Evolutionary conservation across 2,329 filamentous ascomycete genomes (phyloP).

Genomic region (Epichloe coenophiala): DNA sequence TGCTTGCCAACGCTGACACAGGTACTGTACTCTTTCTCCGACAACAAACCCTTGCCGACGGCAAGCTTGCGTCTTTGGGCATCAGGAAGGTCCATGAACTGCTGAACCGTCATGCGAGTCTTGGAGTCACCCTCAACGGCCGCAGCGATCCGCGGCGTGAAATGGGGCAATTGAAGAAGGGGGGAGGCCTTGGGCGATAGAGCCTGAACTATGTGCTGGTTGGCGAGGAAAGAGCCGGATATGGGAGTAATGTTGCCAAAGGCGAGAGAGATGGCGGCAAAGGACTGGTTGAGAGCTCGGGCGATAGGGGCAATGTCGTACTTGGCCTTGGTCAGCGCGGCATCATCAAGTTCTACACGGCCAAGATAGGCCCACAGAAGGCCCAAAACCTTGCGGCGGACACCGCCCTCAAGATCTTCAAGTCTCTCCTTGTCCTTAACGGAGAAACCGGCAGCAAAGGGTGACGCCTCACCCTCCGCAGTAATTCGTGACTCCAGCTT

Average conservation of each 20-base stretch:
- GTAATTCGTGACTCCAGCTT: slow-evolving; percentile 74
- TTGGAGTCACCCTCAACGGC: slow-evolving; percentile 64
- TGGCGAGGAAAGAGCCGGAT: slow-evolving; percentile 65
- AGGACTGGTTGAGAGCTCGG: slow-evolving; percentile 71
- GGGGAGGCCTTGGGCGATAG: slow-evolving; percentile 72
- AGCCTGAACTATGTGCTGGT: slow-evolving; percentile 83
- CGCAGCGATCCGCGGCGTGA: slow-evolving; percentile 53
- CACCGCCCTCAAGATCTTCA: slow-evolving; percentile 65
- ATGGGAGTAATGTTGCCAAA: slow-evolving; percentile 76
- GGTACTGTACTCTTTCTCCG: slow-evolving; percentile 61
- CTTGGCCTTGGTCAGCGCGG: slow-evolving; percentile 69
- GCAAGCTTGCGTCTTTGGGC: slow-evolving; percentile 57
- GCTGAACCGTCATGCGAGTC: slow-evolving; percentile 64
- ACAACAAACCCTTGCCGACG: slow-evolving; percentile 57
- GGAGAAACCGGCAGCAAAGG: slow-evolving; percentile 45
- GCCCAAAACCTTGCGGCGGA: slow-evolving; percentile 73
- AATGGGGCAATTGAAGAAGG: slow-evolving; percentile 80
- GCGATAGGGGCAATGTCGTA: slow-evolving; percentile 81
- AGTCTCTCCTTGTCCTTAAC: slow-evolving; percentile 64
- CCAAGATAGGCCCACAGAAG: slow-evolving; percentile 93
- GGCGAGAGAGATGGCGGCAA: slow-evolving; percentile 74
- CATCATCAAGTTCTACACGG: slow-evolving; percentile 71
- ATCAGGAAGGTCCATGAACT: slow-evolving; percentile 77
- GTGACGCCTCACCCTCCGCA: slow-evolving; percentile 39
- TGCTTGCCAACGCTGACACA: slow-evolving; percentile 68